These are phyloP conservation scores for Cladosporium sp. DNA, from an alignment of 2,329 filamentous ascomycete genomes.

Conservation along the genomic window DNA sequence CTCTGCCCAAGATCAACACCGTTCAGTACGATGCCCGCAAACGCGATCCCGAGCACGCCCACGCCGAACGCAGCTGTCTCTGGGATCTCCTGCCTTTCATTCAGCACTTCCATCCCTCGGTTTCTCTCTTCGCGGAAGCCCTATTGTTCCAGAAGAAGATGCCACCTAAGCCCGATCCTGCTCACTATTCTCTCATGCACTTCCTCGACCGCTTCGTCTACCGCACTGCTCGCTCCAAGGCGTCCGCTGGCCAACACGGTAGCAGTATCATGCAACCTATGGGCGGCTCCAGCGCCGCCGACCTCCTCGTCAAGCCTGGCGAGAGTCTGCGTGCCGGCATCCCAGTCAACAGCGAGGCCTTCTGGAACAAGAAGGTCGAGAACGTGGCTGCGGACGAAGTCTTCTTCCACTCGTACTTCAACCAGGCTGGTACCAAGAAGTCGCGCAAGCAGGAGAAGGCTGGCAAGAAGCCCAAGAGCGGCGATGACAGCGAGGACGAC, in stretches of 20 bases:
- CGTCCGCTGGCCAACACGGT: constrained; percentile 63
- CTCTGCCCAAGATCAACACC: constrained; percentile 21
- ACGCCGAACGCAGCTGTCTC: constrained; percentile 87
- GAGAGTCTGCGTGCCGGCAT: constrained; percentile 52
- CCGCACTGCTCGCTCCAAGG: constrained; percentile 77
- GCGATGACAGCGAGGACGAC: constrained; percentile 46
- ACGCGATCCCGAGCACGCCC: constrained; percentile 85
- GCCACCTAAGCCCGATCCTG: constrained; percentile 85
- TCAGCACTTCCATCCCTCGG: constrained; percentile 88
- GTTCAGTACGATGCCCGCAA: constrained; percentile 79
- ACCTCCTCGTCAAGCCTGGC: constrained; percentile 63
- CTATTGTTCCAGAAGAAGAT: constrained; percentile 70
- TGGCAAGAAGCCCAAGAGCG: constrained; percentile 49
- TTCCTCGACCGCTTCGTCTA: constrained; percentile 99
- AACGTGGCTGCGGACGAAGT: constrained; percentile 89
- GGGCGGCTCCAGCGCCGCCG: constrained; percentile 61
- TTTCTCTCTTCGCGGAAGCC: constrained; percentile 76
- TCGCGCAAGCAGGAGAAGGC: constrained; percentile 59
- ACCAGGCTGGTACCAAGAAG: constrained; percentile 60
- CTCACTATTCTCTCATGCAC: constrained; percentile 86
- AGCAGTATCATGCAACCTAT: constrained; percentile 97
- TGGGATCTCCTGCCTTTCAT: constrained; percentile 88
- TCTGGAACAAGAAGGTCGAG: constrained; percentile 88
- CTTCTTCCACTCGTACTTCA: constrained; percentile 99
- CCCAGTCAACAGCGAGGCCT: constrained; percentile 80